These are phyloP conservation scores for cucumber (Cucumis sativus) DNA, from an alignment of 306 rosid species.

Conservation along the genomic window Cucumber_9930_V3 NC_026655.2:18760001-18760500, in stretches of 20 bases:
- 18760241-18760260: conserved; percentile 67
- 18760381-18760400: neutral
- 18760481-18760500: neutral
- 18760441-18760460: neutral
- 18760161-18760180: neutral
- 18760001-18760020: neutral
- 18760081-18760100: neutral
- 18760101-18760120: neutral
- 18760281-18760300: conserved; percentile 81
- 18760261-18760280: conserved; percentile 93
- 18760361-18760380: conserved; percentile 6
- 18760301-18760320: conserved; percentile 86
- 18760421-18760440: neutral
- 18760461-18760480: neutral
- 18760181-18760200: neutral
- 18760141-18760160: neutral
- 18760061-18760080: neutral
- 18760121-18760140: neutral
- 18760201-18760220: conserved; percentile 15
- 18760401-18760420: neutral
- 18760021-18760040: neutral
- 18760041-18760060: neutral
- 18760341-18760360: conserved; percentile 55
- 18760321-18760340: conserved; percentile 87
- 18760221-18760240: conserved; percentile 53